Evolutionary conservation across 768 basidiomycete genomes (phyloP).

Genomic region (Amanita muscaria): DNA sequence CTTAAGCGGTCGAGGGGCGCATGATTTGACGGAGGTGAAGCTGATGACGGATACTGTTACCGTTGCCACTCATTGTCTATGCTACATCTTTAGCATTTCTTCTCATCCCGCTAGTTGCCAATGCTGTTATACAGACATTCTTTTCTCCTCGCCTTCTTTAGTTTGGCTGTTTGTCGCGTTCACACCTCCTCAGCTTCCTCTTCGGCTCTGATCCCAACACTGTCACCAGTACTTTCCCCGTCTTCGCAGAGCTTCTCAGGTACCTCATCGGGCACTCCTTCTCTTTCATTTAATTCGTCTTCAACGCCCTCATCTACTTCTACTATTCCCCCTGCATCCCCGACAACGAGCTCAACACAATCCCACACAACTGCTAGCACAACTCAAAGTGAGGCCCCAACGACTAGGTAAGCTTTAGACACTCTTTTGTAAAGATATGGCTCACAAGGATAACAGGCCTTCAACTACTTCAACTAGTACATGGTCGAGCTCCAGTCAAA

Average conservation of each 20-base stretch:
- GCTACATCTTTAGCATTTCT: neutral
- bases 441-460: too few relatives aligned
- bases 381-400: too few relatives aligned
- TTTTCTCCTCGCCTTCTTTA: neutral
- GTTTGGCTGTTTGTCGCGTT: too few relatives aligned
- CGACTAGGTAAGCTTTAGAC: too few relatives aligned
- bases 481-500: neutral
- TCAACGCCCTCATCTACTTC: neutral
- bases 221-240: neutral
- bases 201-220: neutral
- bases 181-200: neutral
- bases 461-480: neutral
- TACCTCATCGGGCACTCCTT: neutral
- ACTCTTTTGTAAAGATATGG: too few relatives aligned
- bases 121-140: too few relatives aligned
- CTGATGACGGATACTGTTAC: too few relatives aligned
- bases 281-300: neutral
- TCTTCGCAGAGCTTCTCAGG: too few relatives aligned
- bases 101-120: neutral
- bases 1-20: too few relatives aligned
- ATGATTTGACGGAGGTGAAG: too few relatives aligned
- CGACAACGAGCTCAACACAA: too few relatives aligned
- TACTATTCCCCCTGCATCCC: neutral
- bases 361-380: too few relatives aligned
- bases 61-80: neutral